A percentile compares a stretch with the other conserved stretches of the same genome.
Conservation (phyloP, 345 rosid genomes). For the Eutrema japonicum region DNA sequence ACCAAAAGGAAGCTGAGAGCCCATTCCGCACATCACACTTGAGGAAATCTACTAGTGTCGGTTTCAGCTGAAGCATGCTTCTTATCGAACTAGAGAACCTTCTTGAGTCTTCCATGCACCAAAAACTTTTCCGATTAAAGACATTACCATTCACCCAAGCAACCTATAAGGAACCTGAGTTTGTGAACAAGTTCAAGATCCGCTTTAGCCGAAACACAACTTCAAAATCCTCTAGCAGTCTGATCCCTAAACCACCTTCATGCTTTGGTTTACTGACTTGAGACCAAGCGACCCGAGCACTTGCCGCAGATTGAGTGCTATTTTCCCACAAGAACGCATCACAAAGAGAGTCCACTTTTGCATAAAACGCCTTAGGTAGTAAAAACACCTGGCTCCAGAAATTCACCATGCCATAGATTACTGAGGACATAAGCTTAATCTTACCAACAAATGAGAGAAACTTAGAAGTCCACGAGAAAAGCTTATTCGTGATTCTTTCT, state of each 20-base stretch:
- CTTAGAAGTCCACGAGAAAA: background rate
- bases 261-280: background rate
- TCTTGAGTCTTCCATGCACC: background rate
- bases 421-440: background rate
- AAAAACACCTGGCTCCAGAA: background rate
- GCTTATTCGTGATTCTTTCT: background rate
- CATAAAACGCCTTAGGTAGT: background rate
- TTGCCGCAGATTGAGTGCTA: fast-evolving
- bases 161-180: background rate
- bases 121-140: too few relatives aligned
- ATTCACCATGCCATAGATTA: background rate
- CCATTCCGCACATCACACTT: too few relatives aligned
- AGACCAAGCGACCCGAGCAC: background rate
- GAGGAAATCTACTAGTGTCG: too few relatives aligned
- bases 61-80: background rate
- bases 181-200: background rate
- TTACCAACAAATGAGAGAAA: background rate
- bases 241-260: background rate
- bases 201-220: background rate
- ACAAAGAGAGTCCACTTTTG: background rate
- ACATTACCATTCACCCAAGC: background rate
- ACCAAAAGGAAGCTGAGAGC: too few relatives aligned
- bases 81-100: background rate
- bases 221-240: background rate
- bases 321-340: background rate